Conservation (phyloP, 805 yeast genomes). For the Cyberlindnera nakhonratchasimensis region DNA sequence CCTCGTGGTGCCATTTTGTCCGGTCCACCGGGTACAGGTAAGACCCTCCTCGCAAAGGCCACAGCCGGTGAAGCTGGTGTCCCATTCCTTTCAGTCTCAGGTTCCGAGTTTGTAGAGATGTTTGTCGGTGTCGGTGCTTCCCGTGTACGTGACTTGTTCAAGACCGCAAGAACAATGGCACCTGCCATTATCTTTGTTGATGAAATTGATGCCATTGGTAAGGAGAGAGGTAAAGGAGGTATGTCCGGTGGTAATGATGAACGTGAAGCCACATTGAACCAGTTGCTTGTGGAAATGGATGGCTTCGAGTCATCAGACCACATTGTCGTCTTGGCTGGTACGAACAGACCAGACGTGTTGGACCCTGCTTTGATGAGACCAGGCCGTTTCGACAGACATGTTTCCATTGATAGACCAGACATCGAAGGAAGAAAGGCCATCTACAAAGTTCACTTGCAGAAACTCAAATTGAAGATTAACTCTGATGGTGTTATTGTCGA, state of each 20-base stretch:
- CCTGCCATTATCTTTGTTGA: constrained; percentile 90
- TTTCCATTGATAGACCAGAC: constrained; percentile 82
- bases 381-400: constrained; percentile 91
- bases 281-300: constrained; percentile 92
- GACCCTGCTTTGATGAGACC: constrained; percentile 91
- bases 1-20: constrained; percentile 93
- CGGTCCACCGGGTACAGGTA: constrained; percentile 98
- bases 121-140: constrained; percentile 96
- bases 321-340: constrained; percentile 92
- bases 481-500: constrained; percentile 38
- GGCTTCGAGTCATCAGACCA: constrained; percentile 88
- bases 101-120: constrained; percentile 96
- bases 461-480: constrained; percentile 46
- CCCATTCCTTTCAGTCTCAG: constrained; percentile 87
- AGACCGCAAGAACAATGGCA: constrained; percentile 84
- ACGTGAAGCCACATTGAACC: constrained; percentile 90
- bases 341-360: constrained; percentile 87
- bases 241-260: constrained; percentile 87
- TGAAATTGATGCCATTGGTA: constrained; percentile 96
- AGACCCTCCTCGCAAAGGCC: constrained; percentile 87
- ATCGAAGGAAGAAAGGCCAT: constrained; percentile 86
- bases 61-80: constrained; percentile 97
- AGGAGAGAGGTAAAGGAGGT: constrained; percentile 68
- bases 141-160: constrained; percentile 88
- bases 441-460: constrained; percentile 72